Conservation (phyloP, 2,329 filamentous ascomycete genomes). For the Alternaria sp. region DNA sequence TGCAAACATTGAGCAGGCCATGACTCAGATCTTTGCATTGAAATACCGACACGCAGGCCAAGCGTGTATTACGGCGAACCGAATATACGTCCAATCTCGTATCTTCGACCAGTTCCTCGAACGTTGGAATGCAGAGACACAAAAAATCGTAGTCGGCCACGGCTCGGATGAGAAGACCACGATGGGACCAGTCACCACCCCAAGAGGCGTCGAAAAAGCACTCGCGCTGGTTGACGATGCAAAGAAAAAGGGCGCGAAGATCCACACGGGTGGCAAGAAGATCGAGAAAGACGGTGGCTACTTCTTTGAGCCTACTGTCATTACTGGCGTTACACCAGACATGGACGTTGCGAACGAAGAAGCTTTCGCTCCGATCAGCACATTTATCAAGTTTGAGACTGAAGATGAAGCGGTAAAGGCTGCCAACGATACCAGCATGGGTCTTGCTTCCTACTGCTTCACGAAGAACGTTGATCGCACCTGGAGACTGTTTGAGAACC, state of each 20-base stretch:
- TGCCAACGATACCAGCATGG: conserved; percentile 70
- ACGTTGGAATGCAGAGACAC: conserved; percentile 61
- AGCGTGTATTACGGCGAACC: conserved; percentile 71
- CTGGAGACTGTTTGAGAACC: conserved; percentile 71
- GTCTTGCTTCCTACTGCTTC: conserved; percentile 72
- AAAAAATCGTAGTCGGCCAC: conserved; percentile 67
- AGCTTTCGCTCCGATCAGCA: conserved; percentile 70
- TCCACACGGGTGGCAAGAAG: conserved; percentile 68
- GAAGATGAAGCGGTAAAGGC: conserved; percentile 69
- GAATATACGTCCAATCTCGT: conserved; percentile 69
- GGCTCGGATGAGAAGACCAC: conserved; percentile 65
- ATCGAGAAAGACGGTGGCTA: conserved; percentile 63
- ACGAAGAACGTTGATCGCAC: conserved; percentile 72
- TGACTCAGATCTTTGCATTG: conserved; percentile 56
- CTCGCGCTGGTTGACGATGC: conserved; percentile 70
- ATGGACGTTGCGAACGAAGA: conserved; percentile 69
- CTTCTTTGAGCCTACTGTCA: conserved; percentile 74
- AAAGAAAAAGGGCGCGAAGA: conserved; percentile 66
- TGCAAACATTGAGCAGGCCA: conserved; percentile 67
- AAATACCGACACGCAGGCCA: conserved; percentile 70
- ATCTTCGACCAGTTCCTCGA: conserved; percentile 69
- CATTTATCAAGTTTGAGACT: conserved; percentile 70
- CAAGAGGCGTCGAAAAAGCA: conserved; percentile 65
- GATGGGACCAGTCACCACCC: conserved; percentile 68
- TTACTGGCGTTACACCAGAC: conserved; percentile 65